phyloP scores from a whole-genome alignment of 148 eudicot species.

The Rhododendron ferrugineum region DNA sequence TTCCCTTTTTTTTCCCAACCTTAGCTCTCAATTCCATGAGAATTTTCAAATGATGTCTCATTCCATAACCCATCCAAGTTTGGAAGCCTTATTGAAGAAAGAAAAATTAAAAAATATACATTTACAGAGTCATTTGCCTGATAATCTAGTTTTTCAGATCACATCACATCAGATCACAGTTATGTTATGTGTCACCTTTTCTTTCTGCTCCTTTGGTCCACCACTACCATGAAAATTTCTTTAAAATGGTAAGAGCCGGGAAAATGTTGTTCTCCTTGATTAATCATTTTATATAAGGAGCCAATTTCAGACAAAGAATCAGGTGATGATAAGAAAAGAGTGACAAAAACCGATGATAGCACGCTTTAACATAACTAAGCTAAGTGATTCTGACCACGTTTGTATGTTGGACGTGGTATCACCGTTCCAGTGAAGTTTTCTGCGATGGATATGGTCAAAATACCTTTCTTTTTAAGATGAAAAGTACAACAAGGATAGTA shows the following conservation, averaged over 20 bases:
- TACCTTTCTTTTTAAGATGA: neutral
- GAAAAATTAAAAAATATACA: neutral
- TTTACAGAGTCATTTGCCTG: neutral
- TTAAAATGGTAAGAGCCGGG: too few species aligned
- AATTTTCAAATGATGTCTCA: neutral
- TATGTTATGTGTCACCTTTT: neutral
- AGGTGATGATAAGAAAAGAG: neutral
- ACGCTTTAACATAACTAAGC: neutral
- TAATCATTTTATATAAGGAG: neutral
- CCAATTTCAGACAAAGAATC: neutral
- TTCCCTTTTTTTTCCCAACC: neutral
- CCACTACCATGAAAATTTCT: neutral
- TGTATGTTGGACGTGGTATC: neutral
- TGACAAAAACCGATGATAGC: neutral
- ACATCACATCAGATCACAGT: neutral
- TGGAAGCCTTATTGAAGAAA: neutral
- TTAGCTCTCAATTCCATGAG: neutral
- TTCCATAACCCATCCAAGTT: neutral
- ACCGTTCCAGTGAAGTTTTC: neutral
- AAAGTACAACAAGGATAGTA: neutral
- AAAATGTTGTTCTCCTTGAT: neutral
- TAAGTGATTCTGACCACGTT: neutral
- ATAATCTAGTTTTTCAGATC: neutral
- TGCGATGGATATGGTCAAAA: neutral
- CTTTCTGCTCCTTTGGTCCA: neutral